phyloP scores from a whole-genome alignment of 495 filamentous ascomycete species.

The Daldinia grandis region DNA sequence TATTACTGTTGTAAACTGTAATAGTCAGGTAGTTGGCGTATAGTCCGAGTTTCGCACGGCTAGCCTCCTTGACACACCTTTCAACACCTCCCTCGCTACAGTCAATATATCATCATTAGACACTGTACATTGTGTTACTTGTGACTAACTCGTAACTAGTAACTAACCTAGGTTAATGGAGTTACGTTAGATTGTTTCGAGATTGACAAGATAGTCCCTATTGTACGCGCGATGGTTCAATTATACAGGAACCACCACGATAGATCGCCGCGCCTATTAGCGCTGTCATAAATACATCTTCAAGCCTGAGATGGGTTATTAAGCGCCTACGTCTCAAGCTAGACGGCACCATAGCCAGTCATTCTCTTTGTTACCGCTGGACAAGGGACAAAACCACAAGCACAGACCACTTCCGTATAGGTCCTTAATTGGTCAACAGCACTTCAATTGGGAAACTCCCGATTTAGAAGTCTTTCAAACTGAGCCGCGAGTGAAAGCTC shows the following conservation, averaged over 20 bases:
- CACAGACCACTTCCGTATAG: constrained; percentile 16
- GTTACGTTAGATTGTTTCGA: constrained; percentile 17
- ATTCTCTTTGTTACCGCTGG: constrained; percentile 10
- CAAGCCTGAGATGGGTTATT: constrained; percentile 15
- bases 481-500: constrained; percentile 8
- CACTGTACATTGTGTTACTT: background rate
- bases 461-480: constrained; percentile 38
- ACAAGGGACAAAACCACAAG: constrained; percentile 14
- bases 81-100: background rate
- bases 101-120: background rate
- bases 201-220: background rate
- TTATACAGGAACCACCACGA: constrained; percentile 1
- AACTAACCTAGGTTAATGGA: too few species aligned
- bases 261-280: constrained; percentile 27
- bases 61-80: background rate
- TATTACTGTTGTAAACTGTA: background rate
- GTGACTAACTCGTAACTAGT: too few species aligned
- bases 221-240: constrained; percentile 4
- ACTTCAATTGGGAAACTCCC: constrained; percentile 36
- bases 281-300: constrained; percentile 17
- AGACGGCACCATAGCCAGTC: constrained; percentile 17
- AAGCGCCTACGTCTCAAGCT: constrained; percentile 29
- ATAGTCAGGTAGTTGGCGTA: background rate
- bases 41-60: background rate
- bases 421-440: constrained; percentile 24